phyloP scores from a whole-genome alignment of 352 stramenopile species.

The Aphanomyces cochlioides region DNA sequence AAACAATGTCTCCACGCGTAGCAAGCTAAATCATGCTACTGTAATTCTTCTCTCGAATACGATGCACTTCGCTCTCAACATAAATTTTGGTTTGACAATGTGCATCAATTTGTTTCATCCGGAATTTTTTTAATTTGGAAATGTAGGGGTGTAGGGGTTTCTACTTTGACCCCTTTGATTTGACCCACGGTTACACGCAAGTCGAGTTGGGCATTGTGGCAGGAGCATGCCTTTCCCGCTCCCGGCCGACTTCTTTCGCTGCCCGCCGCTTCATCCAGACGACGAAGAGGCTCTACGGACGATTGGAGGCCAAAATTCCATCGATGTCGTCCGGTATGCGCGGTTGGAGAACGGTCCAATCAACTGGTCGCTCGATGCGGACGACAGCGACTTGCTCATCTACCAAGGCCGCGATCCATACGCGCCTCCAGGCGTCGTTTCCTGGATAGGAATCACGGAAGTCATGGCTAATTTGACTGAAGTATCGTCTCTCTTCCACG shows the following conservation, averaged over 20 bases:
- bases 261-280: conserved; percentile 34
- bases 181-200: too few relatives aligned
- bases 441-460: conserved; percentile 4
- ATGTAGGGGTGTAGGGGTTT: too few relatives aligned
- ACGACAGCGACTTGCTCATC: background rate
- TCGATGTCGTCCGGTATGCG: conserved; percentile 3
- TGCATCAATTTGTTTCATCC: too few relatives aligned
- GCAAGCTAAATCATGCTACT: too few relatives aligned
- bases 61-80: too few relatives aligned
- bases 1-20: too few relatives aligned
- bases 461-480: conserved; percentile 8
- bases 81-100: too few relatives aligned
- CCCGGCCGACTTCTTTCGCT: conserved; percentile 4
- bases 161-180: too few relatives aligned
- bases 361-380: background rate
- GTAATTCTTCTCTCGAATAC: too few relatives aligned
- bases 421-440: background rate
- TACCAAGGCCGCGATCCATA: background rate
- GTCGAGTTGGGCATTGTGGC: too few relatives aligned
- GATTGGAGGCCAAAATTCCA: background rate
- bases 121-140: too few relatives aligned
- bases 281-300: conserved; percentile 30
- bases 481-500: background rate
- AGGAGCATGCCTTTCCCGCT: background rate
- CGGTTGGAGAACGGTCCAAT: conserved; percentile 3